Percentiles rank a stretch among this genome's conserved stretches.
Conservation (phyloP, 116 monocot species). For the Thalassia testudinum region DNA sequence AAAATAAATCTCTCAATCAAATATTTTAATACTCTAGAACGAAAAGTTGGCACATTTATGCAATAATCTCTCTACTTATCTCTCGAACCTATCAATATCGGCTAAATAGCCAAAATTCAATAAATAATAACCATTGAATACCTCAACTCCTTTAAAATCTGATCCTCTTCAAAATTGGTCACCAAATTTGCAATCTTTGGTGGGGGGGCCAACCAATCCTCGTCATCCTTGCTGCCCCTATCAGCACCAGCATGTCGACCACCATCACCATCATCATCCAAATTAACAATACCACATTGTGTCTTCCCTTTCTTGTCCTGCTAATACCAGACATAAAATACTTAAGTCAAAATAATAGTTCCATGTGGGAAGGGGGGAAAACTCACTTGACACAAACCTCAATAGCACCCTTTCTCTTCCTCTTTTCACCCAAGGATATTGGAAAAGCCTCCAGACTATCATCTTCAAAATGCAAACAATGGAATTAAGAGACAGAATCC, state of each 20-base stretch:
- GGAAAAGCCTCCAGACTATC: slow-evolving; percentile 22
- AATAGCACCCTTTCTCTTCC: slow-evolving; percentile 8
- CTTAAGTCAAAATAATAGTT: not conserved
- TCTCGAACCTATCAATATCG: no score
- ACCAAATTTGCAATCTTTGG: slow-evolving; percentile 11
- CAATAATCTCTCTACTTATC: no score
- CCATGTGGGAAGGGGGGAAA: not conserved
- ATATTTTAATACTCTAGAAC: no score
- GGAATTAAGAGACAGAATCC: no score
- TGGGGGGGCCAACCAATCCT: slow-evolving; percentile 72
- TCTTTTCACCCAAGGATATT: slow-evolving; percentile 9
- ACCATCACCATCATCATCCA: slow-evolving; percentile 8
- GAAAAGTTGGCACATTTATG: no score
- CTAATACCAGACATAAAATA: not conserved
- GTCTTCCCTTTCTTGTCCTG: slow-evolving; percentile 2
- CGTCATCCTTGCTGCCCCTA: slow-evolving; percentile 29
- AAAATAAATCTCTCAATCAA: no score
- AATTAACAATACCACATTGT: slow-evolving; percentile 11
- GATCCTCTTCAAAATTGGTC: slow-evolving; percentile 13
- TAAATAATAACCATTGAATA: slow-evolving; percentile 10
- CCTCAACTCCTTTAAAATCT: slow-evolving; percentile 33
- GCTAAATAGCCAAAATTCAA: no score
- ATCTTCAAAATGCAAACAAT: slow-evolving; percentile 1
- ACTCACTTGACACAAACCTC: not conserved
- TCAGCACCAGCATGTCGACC: no score